Conservation (phyloP, 164 flowering plant genomes). For the Aristolochia californica region DNA sequence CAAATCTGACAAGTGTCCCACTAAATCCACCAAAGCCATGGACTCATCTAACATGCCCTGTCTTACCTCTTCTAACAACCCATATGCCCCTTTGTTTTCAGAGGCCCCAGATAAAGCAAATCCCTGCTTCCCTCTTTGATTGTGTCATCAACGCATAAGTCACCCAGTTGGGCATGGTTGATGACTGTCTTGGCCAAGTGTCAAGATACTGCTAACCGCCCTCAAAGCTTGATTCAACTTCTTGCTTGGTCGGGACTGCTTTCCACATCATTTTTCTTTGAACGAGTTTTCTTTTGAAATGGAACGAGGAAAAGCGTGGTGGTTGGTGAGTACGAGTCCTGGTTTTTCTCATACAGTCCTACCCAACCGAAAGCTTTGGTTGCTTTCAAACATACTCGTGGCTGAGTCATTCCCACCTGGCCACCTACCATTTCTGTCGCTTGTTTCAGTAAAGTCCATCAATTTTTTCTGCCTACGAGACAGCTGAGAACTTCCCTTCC, state of each 20-base stretch:
- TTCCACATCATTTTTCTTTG: background rate
- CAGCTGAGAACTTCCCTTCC: background rate
- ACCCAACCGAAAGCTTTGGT: background rate
- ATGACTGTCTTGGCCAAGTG: background rate
- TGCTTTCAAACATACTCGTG: constrained; percentile 1
- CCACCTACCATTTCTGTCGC: constrained; percentile 2
- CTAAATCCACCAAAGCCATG: no score
- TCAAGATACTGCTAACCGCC: constrained; percentile 4
- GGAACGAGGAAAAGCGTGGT: background rate
- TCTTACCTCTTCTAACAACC: no score
- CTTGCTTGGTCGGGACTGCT: background rate
- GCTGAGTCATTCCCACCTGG: constrained; percentile 11
- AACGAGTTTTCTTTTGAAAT: background rate
- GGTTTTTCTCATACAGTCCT: background rate
- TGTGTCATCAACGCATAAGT: no score
- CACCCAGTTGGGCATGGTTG: no score
- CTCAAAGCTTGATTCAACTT: background rate
- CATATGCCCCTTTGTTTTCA: no score
- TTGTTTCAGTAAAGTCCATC: background rate
- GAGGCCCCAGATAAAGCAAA: no score
- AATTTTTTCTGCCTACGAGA: background rate
- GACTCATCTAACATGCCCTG: no score
- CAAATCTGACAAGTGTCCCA: no score
- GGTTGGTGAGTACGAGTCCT: background rate
- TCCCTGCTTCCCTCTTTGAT: no score